Evolutionary conservation across 2,329 filamentous ascomycete species (phyloP).

Genomic region (Monosporascus sp.): DNA sequence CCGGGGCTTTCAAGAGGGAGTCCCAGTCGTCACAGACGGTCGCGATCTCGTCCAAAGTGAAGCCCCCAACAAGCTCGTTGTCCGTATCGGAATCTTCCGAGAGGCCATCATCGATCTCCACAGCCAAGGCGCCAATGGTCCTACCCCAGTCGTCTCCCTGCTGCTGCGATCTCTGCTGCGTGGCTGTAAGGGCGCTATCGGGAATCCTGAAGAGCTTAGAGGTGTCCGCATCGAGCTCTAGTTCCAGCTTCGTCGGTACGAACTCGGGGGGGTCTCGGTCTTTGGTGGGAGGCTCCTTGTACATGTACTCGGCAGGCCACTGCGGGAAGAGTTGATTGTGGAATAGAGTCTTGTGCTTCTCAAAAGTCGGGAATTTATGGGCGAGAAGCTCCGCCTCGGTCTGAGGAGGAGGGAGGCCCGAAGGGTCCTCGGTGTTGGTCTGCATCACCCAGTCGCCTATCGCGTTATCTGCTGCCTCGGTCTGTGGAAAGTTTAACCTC

Average conservation of each 20-base stretch:
- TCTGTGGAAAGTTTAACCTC: slow-evolving; percentile 38
- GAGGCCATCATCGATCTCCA: slow-evolving; percentile 34
- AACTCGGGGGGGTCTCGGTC: slow-evolving; percentile 62
- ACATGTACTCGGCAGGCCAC: slow-evolving; percentile 71
- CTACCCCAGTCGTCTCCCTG: slow-evolving; percentile 45
- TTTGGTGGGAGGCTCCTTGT: slow-evolving; percentile 72
- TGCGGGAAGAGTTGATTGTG: slow-evolving; percentile 81
- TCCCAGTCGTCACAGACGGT: slow-evolving; percentile 87
- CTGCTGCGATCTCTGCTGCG: slow-evolving; percentile 45
- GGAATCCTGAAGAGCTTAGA: slow-evolving; percentile 79
- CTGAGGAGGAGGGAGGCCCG: slow-evolving; percentile 65
- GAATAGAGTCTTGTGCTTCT: slow-evolving; percentile 66
- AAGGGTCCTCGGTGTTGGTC: slow-evolving; percentile 50
- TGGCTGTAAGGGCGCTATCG: slow-evolving; percentile 47
- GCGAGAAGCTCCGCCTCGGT: slow-evolving; percentile 71
- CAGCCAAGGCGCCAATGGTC: slow-evolving; percentile 35
- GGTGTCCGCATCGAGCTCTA: slow-evolving; percentile 82
- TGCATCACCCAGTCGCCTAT: slow-evolving; percentile 30
- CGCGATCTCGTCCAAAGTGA: slow-evolving; percentile 74
- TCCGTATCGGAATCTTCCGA: slow-evolving; percentile 45
- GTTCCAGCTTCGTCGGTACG: slow-evolving; percentile 77
- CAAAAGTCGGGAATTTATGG: slow-evolving; percentile 76
- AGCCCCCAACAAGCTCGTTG: slow-evolving; percentile 65
- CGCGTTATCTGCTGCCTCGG: slow-evolving; percentile 33
- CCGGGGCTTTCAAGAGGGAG: slow-evolving; percentile 43